Conservation (phyloP, 2,329 filamentous ascomycete genomes). For the Aspergillus persii region DNA sequence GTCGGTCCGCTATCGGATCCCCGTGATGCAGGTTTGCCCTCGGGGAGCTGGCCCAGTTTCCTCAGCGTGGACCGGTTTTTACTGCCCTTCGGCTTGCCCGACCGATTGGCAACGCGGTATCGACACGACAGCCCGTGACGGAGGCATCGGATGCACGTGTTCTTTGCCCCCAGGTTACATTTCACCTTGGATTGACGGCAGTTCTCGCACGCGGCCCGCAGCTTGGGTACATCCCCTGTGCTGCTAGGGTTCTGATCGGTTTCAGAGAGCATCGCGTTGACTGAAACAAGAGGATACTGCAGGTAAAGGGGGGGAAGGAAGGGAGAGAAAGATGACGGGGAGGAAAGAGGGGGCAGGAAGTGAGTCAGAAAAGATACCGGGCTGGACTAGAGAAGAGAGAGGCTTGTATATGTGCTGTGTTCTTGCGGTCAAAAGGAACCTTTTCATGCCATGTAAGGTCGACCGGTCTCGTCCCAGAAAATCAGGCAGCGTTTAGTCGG, state of each 20-base stretch:
- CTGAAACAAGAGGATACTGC: background rate
- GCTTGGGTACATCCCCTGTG: slow-evolving; percentile 32
- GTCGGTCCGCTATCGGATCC: slow-evolving; percentile 11
- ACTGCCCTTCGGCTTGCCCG: slow-evolving; percentile 41
- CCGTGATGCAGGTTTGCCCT: slow-evolving; percentile 24
- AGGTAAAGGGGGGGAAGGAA: background rate
- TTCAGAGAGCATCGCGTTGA: slow-evolving; percentile 27
- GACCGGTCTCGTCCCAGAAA: background rate
- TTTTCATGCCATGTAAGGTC: background rate
- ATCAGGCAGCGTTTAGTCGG: background rate
- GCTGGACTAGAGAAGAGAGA: background rate
- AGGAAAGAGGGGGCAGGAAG: background rate
- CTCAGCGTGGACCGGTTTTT: slow-evolving; percentile 38
- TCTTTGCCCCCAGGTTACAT: slow-evolving; percentile 37
- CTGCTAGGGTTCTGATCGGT: slow-evolving; percentile 18
- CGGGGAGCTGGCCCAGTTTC: slow-evolving; percentile 36
- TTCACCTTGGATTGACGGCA: slow-evolving; percentile 42
- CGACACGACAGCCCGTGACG: slow-evolving; percentile 38
- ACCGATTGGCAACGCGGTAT: slow-evolving; percentile 39
- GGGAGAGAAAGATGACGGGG: background rate
- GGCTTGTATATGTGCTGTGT: background rate
- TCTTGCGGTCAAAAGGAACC: background rate
- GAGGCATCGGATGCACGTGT: slow-evolving; percentile 37
- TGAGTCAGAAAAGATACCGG: background rate
- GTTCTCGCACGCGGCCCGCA: slow-evolving; percentile 39